These are phyloP conservation scores for Metschnikowia arizonensis DNA, from an alignment of 805 yeast species.

Conservation along the genomic window DNA sequence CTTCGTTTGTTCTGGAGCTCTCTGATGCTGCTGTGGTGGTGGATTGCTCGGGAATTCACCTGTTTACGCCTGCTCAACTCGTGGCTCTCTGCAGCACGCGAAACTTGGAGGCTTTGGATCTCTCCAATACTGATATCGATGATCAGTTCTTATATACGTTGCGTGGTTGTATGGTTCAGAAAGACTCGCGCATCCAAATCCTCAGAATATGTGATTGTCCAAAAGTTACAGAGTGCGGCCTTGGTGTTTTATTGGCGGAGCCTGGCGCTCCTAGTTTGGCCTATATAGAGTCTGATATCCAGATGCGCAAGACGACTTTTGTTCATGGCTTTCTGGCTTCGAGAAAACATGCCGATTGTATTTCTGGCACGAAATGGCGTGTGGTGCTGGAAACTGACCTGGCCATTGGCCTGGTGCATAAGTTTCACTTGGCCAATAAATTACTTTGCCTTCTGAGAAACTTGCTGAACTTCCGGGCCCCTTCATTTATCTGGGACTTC, in stretches of 20 bases:
- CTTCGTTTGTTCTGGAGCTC: slow-evolving; percentile 17
- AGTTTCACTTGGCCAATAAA: slow-evolving; percentile 26
- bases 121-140: slow-evolving; percentile 28
- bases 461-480: background rate
- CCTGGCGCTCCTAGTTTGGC: slow-evolving; percentile 6
- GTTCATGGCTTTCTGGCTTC: slow-evolving; percentile 3
- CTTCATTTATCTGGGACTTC: slow-evolving; percentile 15
- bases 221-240: slow-evolving; percentile 10
- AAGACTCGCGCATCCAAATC: slow-evolving; percentile 21
- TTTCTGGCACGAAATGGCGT: slow-evolving; percentile 27
- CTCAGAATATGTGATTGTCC: slow-evolving; percentile 25
- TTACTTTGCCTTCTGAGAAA: slow-evolving; percentile 18
- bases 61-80: slow-evolving; percentile 20
- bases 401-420: slow-evolving; percentile 13
- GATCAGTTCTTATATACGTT: slow-evolving; percentile 30
- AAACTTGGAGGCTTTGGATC: slow-evolving; percentile 26
- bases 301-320: slow-evolving; percentile 5
- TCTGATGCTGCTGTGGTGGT: slow-evolving; percentile 20
- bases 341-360: background rate
- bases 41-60: slow-evolving; percentile 23
- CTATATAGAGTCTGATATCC: slow-evolving; percentile 16
- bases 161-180: slow-evolving; percentile 16
- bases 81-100: slow-evolving; percentile 27
- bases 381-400: slow-evolving; percentile 12
- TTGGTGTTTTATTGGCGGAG: slow-evolving; percentile 10